Evolutionary conservation across 148 eudicot species (phyloP), one percentile per base, ranked within the genome.

Genomic region (Vaccinium macrocarpon): DNA sequence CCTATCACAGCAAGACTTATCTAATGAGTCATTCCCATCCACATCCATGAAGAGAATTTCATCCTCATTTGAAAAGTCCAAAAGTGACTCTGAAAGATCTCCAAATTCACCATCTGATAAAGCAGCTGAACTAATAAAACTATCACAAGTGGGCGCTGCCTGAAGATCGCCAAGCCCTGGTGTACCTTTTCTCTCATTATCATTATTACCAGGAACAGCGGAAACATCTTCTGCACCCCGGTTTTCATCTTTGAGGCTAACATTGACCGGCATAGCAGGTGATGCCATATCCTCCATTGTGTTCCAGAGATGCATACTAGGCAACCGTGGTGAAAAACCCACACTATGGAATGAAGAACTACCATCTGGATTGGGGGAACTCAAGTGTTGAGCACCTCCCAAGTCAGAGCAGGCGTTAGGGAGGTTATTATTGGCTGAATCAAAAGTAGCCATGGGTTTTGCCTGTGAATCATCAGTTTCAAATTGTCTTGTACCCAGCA

Each of bases 301-400:
- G 78, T 88, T 89, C 97, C 98, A 95, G 25, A 81, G 87, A 52
- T 92, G 86, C 84, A 86, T 79, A 23, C 85, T 88, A 88, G 93
- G 91, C 74, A 89, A 88, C 56, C 88, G 87, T 77, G 98, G 86
- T 87, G 93, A 86, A 91, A 87, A 93, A 35, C 86, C 91, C 86
- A 91, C 76, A 13, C 87, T 84, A 81, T 90, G 91, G 38, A 91
- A 89, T 51, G 92, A 85, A 87, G 87, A 75, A 74, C 87, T 90
- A 71, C 86, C 89, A 75, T 90, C 96, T 70, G 94, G 82, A 83
- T 83, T 83, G 21, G 90, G 86, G 72, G 91, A 83, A 59, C 78
- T 85, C 53, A 91, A 89, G 86, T 85, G 85, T 82, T 86, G 88
- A 57, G 73, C 83, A 4, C 84, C 90, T 84, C 85, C 91, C 82